Base-by-base conservation (phyloP, 768 basidiomycete species). In the Lanmaoa pseudosensibilis region DNA sequence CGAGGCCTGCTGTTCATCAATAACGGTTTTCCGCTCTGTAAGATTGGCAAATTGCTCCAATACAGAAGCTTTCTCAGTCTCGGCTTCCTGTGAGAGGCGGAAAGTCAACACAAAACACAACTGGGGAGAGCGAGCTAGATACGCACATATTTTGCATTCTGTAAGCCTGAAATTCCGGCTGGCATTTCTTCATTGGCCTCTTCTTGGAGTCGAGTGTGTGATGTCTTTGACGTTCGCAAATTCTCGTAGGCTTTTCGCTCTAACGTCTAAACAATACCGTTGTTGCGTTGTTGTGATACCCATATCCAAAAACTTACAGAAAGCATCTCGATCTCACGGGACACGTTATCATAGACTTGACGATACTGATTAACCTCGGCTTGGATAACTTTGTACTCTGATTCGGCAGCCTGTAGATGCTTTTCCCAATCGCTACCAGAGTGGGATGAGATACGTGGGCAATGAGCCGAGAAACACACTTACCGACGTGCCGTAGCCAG, bases 161-260 rank as follows among this genome's bases (percentile, higher is more conserved):
- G 75, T 15, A 89, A 72, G 15, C 78, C 80, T 21, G 79, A 75
- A n/a, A 89, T 75, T 61, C 81, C 79, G 8, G 81, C 81, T 2
- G 88, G 86, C 68, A 87, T 74, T 13, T 88, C 87, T 19, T 89
- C 86, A 54, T 87, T 88, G 13, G 80, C 78, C 58, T 88, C 86
- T 36, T 79, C 74, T 58, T 86, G 81, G 18, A 88, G 65, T 21
- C 71, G 70, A 32, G 65, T 63, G 39, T 81, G 69, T 2, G 58
- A 62, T 8, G 57, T 34, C 65, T 76, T 83, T 32, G 77, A 75
- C 7, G 46, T 46, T 37, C 72, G 65, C 52, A 68, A 55, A 25
- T n/a, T 50, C 13, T 69, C 72, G 18, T 65, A 37, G 43, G 67
- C 57, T 15, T 40, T 50, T 45, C 54, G 68, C 50, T 66, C 71